Evolutionary conservation across 345 rosid genomes (phyloP), one percentile per base, ranked within the genome.

Genomic region (Durio zibethinus): DNA sequence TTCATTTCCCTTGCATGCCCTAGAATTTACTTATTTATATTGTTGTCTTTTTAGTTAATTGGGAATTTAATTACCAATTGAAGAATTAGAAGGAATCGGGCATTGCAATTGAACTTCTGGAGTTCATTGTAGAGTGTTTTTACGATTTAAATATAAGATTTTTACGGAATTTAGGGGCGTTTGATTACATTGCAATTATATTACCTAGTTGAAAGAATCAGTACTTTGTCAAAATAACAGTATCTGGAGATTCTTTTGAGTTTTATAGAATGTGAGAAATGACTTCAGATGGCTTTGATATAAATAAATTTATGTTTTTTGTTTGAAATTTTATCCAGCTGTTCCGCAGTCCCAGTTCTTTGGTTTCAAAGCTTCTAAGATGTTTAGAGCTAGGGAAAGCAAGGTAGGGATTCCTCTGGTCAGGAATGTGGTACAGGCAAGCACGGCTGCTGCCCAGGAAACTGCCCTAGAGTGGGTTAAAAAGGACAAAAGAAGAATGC

Each of bases 401-500:
- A 82, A 82, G 67, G 56, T 76, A 11, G 85, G 87, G 69, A 80
- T 89, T 71, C 78, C 85, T 65, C 84, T 88, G 36, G 83, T 88
- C 75, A 89, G 96, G 66, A 88, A 89, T 68, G 82, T 76, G 69
- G 86, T 89, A 50, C 97, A 89, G 75, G 90, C 92, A 50, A 87
- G 92, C 82, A 82, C 89, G 52, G 69, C 88, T 75, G 83, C 89
- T 73, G 73, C 88, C 45, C 90, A 87, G 76, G 98, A 91, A 21
- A 91, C 80, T 85, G 80, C 83, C 79, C 75, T 90, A 11, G 85
- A 83, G 12, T 90, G 89, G 89, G 89, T 85, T 1, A 90, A 86
- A 80, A 86, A 86, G 76, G 99, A 96, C 76, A 91, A 93, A 71
- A 88, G 99, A 75, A 87, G 98, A 86, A 81, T 96, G 93, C 91